Evolutionary conservation across 352 stramenopile genomes (phyloP).

Genomic region (Pythium myriotylum): DNA sequence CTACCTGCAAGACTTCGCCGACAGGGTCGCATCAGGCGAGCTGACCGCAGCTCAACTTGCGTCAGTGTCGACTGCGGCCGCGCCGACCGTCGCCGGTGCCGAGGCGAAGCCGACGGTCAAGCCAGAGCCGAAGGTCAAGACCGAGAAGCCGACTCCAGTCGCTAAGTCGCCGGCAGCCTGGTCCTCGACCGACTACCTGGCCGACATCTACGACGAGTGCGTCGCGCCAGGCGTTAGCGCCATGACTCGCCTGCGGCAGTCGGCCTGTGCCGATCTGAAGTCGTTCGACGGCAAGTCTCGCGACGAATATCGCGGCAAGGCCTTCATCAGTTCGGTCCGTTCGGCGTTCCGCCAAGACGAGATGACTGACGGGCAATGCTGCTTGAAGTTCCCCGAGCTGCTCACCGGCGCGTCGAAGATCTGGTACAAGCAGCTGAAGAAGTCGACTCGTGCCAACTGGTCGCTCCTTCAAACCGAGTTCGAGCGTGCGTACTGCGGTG

Average conservation of each 20-base stretch:
- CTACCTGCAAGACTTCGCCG: not conserved
- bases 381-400: slow-evolving; percentile 14
- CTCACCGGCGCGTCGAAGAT: slow-evolving; percentile 8
- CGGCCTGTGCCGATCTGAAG: slow-evolving; percentile 21
- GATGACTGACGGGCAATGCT: slow-evolving; percentile 6
- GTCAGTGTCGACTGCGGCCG: too few relatives aligned
- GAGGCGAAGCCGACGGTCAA: not conserved
- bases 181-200: slow-evolving; percentile 14
- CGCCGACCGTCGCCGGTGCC: too few relatives aligned
- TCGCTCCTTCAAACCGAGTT: slow-evolving; percentile 8
- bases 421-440: slow-evolving; percentile 20
- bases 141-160: too few relatives aligned
- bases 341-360: slow-evolving; percentile 19
- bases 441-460: slow-evolving; percentile 3
- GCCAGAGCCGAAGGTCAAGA: too few relatives aligned
- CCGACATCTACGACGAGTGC: slow-evolving; percentile 26
- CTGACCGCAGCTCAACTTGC: too few relatives aligned
- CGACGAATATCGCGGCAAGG: slow-evolving; percentile 13
- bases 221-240: not conserved
- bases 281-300: slow-evolving; percentile 12
- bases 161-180: too few relatives aligned
- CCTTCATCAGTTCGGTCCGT: slow-evolving; percentile 5
- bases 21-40: not conserved
- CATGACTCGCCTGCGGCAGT: slow-evolving; percentile 1
- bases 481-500: slow-evolving; percentile 22